Evolutionary conservation across 257 asterid genomes (phyloP).

Genomic region (Scutellaria minor): DNA sequence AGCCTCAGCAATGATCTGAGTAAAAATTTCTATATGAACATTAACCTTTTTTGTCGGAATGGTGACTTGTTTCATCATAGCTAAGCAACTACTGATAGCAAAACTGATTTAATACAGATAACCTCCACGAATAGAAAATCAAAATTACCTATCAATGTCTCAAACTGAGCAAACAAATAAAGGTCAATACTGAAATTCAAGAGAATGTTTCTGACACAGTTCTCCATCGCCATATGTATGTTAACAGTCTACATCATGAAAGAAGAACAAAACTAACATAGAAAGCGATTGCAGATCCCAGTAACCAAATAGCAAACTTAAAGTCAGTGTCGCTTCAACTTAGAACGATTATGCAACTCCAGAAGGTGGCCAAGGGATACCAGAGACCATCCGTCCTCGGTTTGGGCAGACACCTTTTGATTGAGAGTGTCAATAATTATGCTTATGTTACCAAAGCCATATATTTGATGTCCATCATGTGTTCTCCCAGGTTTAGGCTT

Average conservation of each 20-base stretch:
- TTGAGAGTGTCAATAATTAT: constrained; percentile 72
- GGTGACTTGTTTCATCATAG: too few relatives aligned
- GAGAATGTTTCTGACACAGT: not conserved
- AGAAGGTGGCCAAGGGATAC: constrained; percentile 81
- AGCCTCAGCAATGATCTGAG: not conserved
- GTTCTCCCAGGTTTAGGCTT: constrained; percentile 82
- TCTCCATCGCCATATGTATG: constrained; percentile 3
- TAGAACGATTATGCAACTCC: constrained; percentile 68
- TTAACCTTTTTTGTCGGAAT: not conserved
- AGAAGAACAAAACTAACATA: not conserved
- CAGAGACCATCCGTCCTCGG: constrained; percentile 67
- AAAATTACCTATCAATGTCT: not conserved
- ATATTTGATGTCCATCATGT: constrained; percentile 86
- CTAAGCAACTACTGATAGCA: too few relatives aligned
- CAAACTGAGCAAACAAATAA: constrained; percentile 2
- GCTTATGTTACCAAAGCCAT: constrained; percentile 80
- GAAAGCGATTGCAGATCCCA: not conserved
- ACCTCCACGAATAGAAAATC: not conserved
- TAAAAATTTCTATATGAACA: not conserved
- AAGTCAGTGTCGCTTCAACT: constrained; percentile 51
- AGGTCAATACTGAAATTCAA: not conserved
- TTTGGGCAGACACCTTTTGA: constrained; percentile 72
- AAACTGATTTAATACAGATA: not conserved
- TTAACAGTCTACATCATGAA: constrained; percentile 5
- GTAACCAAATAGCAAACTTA: not conserved